phyloP scores from a whole-genome alignment of 1,284 basidiomycete genomes.

The Tilletia indica region DNA sequence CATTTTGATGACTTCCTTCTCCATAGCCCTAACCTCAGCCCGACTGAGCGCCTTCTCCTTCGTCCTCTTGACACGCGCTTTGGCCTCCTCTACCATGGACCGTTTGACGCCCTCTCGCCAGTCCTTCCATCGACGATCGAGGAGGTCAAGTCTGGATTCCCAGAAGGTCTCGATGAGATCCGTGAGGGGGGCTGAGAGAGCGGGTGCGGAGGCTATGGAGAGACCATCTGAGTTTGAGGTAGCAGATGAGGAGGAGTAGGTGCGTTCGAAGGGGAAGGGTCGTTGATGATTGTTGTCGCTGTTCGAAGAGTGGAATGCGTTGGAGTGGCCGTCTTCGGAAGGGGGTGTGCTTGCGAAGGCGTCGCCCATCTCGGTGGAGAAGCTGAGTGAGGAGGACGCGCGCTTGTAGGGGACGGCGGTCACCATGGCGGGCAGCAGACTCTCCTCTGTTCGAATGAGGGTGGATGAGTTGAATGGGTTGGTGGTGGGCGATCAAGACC shows the following conservation, averaged over 20 bases:
- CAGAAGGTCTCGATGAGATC: constrained; percentile 73
- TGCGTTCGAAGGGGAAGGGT: background rate
- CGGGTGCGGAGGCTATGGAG: background rate
- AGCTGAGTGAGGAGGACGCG: background rate
- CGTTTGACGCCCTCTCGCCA: constrained; percentile 78
- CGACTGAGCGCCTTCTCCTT: constrained; percentile 58
- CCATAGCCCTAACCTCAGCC: constrained; percentile 64
- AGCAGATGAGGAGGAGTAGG: background rate
- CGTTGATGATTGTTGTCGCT: background rate
- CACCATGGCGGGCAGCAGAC: background rate
- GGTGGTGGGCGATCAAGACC: no score
- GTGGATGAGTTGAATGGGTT: no score
- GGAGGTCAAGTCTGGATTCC: constrained; percentile 82
- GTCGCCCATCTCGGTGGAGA: constrained; percentile 7
- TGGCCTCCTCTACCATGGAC: constrained; percentile 56
- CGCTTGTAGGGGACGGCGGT: background rate
- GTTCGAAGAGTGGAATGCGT: background rate
- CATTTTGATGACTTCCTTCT: constrained; percentile 77
- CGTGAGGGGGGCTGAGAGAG: constrained; percentile 9
- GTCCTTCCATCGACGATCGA: constrained; percentile 80
- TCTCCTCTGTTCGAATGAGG: no score
- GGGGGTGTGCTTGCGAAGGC: background rate
- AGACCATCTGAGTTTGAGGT: background rate
- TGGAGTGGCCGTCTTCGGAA: background rate
- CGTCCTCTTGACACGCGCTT: constrained; percentile 64